These are phyloP conservation scores for Conticribra weissflogii DNA, from an alignment of 108 stramenopile species.

Conservation along the genomic window DNA sequence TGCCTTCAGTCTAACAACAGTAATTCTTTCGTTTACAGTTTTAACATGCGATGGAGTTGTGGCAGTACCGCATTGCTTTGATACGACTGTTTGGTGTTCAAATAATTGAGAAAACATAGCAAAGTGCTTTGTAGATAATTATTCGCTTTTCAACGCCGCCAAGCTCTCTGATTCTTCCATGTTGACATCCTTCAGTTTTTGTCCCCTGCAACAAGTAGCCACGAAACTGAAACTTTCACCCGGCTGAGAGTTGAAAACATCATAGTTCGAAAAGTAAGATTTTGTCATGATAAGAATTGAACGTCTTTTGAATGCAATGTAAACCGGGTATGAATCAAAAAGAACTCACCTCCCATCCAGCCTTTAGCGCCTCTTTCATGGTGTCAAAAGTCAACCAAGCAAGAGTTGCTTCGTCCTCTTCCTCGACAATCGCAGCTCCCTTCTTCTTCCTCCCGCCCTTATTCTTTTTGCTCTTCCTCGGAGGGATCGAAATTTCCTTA, in stretches of 20 bases:
- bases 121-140: not conserved
- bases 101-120: not conserved
- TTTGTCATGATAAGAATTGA: no score
- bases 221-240: conserved; percentile 84
- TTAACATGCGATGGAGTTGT: not conserved
- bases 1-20: no score
- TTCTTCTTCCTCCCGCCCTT: conserved; percentile 57
- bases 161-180: conserved; percentile 14
- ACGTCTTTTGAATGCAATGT: no score
- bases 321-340: no score
- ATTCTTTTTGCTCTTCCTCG: conserved; percentile 51
- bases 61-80: not conserved
- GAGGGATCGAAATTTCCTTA: conserved; percentile 60
- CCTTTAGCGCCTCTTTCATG: conserved; percentile 78
- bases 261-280: not conserved
- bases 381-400: conserved; percentile 64
- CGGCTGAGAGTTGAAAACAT: conserved; percentile 45
- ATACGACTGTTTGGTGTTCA: not conserved
- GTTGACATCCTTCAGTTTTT: conserved; percentile 51
- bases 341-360: conserved; percentile 70
- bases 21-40: no score
- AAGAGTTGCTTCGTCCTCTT: conserved; percentile 33
- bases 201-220: conserved; percentile 75
- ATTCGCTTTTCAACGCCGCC: conserved; percentile 12
- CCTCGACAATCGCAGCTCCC: conserved; percentile 11